Percentiles rank a stretch among this genome's conserved stretches.
These are phyloP conservation scores for Trypanosoma lewisi DNA, from an alignment of 208 protist genomes.

Conservation along the genomic window DNA sequence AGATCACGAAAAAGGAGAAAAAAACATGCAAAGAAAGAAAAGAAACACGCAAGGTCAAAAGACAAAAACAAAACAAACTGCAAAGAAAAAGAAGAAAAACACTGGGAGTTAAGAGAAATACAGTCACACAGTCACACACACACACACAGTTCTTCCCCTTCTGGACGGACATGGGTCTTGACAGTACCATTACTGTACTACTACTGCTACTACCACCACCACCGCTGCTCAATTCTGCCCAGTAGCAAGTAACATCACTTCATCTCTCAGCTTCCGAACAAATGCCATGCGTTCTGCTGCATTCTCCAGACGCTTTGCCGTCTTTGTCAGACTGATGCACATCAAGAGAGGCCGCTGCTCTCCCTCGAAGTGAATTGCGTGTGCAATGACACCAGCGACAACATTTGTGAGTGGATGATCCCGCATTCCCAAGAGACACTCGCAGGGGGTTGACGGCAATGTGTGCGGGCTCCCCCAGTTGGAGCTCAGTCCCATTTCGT, in stretches of 20 bases:
- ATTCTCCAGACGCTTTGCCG: slow-evolving; percentile 36
- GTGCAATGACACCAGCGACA: slow-evolving; percentile 49
- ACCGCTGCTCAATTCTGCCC: not conserved
- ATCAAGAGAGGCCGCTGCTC: slow-evolving; percentile 57
- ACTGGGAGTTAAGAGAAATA: no score
- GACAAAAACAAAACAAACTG: not conserved
- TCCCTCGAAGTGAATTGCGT: slow-evolving; percentile 38
- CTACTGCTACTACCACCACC: not conserved
- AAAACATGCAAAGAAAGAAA: not conserved
- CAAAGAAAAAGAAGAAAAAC: slow-evolving; percentile 5
- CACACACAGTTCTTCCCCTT: no score
- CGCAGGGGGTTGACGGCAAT: slow-evolving; percentile 42
- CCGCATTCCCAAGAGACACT: slow-evolving; percentile 66
- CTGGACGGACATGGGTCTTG: no score
- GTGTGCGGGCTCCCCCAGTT: slow-evolving; percentile 8
- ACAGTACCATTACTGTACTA: no score
- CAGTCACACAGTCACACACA: no score
- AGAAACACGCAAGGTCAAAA: not conserved
- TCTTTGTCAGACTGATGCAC: slow-evolving; percentile 60
- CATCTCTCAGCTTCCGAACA: slow-evolving; percentile 31
- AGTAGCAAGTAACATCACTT: slow-evolving; percentile 37
- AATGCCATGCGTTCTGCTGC: slow-evolving; percentile 40
- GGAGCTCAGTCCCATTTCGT: slow-evolving; percentile 23
- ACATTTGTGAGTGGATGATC: slow-evolving; percentile 82
- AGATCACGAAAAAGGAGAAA: no score